Conservation (phyloP, 768 basidiomycete genomes). For the Agaricus subrufescens region DNA sequence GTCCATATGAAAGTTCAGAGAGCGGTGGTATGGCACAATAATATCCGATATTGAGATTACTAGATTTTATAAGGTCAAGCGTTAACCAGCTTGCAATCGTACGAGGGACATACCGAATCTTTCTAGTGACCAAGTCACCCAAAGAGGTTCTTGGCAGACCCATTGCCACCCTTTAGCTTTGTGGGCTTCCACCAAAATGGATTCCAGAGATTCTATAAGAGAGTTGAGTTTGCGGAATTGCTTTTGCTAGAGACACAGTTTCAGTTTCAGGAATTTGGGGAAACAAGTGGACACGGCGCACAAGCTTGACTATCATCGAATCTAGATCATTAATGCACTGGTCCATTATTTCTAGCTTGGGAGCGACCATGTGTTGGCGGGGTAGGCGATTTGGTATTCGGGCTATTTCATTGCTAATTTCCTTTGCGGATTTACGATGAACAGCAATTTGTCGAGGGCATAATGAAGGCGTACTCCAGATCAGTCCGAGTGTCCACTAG, state of each 20-base stretch:
- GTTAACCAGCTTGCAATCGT: not conserved
- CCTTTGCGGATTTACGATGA: conserved; percentile 6
- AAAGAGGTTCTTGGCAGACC: conserved; percentile 68
- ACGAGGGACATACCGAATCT: conserved; percentile 55
- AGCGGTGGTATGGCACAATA: conserved; percentile 62
- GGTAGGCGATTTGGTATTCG: conserved; percentile 54
- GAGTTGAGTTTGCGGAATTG: conserved; percentile 63
- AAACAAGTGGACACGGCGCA: conserved; percentile 27
- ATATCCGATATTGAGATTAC: conserved; percentile 54
- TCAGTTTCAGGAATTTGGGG: not conserved
- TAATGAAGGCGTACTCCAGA: conserved; percentile 58
- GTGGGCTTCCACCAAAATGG: conserved; percentile 61
- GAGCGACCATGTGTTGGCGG: conserved; percentile 52
- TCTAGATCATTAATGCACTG: conserved; percentile 56
- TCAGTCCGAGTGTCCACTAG: conserved; percentile 79
- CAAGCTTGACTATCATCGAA: conserved; percentile 56
- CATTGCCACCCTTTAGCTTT: conserved; percentile 69
- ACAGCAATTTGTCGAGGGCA: not conserved
- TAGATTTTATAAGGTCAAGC: conserved; percentile 18
- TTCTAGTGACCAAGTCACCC: conserved; percentile 79
- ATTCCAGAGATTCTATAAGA: conserved; percentile 62
- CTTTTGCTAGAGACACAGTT: conserved; percentile 45
- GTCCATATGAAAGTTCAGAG: conserved; percentile 50
- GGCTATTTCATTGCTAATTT: conserved; percentile 57
- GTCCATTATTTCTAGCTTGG: conserved; percentile 68